A percentile compares a stretch with the other conserved stretches of the same genome.
These are phyloP conservation scores for Colletotrichum falcatum DNA, from an alignment of 2,329 filamentous ascomycete genomes.

Conservation along the genomic window DNA sequence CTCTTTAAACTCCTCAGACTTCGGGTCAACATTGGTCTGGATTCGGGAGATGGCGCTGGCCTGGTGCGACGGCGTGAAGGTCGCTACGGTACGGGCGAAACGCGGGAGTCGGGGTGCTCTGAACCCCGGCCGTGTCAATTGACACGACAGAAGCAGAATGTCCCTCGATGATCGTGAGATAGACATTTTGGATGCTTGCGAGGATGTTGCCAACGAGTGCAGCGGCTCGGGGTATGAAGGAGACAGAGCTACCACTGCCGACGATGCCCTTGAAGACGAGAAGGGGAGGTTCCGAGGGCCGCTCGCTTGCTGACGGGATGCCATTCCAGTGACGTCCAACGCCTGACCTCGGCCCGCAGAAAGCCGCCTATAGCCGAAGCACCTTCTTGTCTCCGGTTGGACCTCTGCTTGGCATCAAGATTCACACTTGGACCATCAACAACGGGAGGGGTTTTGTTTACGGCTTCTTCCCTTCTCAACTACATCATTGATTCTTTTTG, in stretches of 20 bases:
- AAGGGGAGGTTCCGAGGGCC: constrained; percentile 29
- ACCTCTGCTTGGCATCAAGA: constrained; percentile 40
- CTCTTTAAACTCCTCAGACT: constrained; percentile 82
- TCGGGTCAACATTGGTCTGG: constrained; percentile 79
- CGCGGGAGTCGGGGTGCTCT: constrained; percentile 48
- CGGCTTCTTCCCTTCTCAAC: constrained; percentile 19
- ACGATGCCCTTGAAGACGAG: constrained; percentile 42
- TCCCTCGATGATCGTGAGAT: constrained; percentile 60
- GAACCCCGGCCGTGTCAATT: constrained; percentile 48
- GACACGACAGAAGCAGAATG: constrained; percentile 57
- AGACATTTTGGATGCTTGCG: constrained; percentile 55
- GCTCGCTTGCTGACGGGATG: constrained; percentile 41
- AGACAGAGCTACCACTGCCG: constrained; percentile 42
- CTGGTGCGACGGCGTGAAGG: constrained; percentile 84
- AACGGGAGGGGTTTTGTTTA: constrained; percentile 9
- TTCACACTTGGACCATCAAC: constrained; percentile 27
- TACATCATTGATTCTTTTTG: neutral
- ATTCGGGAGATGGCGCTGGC: constrained; percentile 85
- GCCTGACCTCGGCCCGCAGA: constrained; percentile 51
- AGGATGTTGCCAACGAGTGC: constrained; percentile 37
- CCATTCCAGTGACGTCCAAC: constrained; percentile 39
- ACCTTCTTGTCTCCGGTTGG: constrained; percentile 37
- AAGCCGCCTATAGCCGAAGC: constrained; percentile 59
- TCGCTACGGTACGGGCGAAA: constrained; percentile 67
- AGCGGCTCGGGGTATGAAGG: constrained; percentile 31